phyloP scores from a whole-genome alignment of 495 filamentous ascomycete genomes.

The Oleoguttula mirabilis region DNA sequence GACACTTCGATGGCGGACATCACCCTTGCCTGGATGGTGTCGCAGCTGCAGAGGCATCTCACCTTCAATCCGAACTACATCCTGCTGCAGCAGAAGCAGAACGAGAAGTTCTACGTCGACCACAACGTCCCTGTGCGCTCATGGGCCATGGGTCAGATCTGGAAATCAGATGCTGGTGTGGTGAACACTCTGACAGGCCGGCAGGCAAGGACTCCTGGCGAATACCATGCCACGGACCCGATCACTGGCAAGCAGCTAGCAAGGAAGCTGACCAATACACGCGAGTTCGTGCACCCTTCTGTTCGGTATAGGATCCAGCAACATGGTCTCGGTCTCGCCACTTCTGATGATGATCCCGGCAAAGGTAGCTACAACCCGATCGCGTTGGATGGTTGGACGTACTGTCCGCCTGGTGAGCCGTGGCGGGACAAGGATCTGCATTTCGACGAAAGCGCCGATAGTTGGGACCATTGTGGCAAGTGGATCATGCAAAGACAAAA shows the following conservation, averaged over 20 bases:
- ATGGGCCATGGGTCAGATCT: slow-evolving; percentile 4
- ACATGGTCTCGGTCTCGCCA: slow-evolving; percentile 37
- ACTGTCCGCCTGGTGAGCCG: not conserved
- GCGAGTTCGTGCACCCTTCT: slow-evolving; percentile 51
- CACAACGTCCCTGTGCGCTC: not conserved
- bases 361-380: slow-evolving; percentile 37
- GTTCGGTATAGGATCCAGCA: slow-evolving; percentile 44
- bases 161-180: not conserved
- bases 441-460: not conserved
- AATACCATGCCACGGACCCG: slow-evolving; percentile 43
- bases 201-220: slow-evolving; percentile 42
- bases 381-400: slow-evolving; percentile 36
- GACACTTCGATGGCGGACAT: slow-evolving; percentile 20
- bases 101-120: not conserved
- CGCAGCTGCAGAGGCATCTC: not conserved
- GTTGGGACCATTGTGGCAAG: not conserved
- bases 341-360: slow-evolving; percentile 35
- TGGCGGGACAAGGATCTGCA: not conserved
- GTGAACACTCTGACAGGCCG: slow-evolving; percentile 1
- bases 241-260: slow-evolving; percentile 30
- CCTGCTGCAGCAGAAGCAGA: not conserved
- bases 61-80: not conserved
- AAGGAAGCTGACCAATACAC: slow-evolving; percentile 41
- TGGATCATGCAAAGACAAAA: not conserved
- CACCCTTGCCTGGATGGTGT: slow-evolving; percentile 12